Percentiles rank a stretch among this genome's conserved stretches.
These are phyloP conservation scores for Debaryomyces udenii DNA, from an alignment of 1,139 yeast species.

Conservation along the genomic window DNA sequence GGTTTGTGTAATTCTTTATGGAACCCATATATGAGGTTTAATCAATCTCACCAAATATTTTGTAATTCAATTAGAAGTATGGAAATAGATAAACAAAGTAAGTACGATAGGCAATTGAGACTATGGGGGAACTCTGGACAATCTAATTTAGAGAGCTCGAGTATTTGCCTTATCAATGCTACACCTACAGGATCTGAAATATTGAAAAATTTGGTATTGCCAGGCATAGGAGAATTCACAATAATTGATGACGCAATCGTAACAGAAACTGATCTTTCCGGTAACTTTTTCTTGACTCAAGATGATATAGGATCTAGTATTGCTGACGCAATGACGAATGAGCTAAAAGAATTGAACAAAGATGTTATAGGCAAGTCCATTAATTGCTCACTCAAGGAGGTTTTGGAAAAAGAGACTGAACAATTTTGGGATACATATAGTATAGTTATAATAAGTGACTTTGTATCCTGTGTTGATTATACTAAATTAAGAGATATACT, in stretches of 20 bases:
- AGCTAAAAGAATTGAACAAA: constrained; percentile 60
- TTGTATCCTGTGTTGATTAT: constrained; percentile 22
- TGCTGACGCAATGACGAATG: constrained; percentile 41
- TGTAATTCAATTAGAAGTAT: constrained; percentile 15
- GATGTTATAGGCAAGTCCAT: constrained; percentile 53
- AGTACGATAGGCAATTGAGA: constrained; percentile 86
- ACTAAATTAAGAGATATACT: constrained; percentile 36
- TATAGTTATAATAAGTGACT: constrained; percentile 54
- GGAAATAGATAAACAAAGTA: constrained; percentile 43
- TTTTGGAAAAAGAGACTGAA: constrained; percentile 20
- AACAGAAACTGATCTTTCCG: constrained; percentile 45
- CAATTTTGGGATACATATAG: constrained; percentile 55
- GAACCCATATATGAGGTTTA: too few species aligned
- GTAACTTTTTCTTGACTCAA: constrained; percentile 63
- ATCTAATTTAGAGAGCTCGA: constrained; percentile 55
- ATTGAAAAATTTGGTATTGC: constrained; percentile 75
- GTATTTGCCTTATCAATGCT: constrained; percentile 64
- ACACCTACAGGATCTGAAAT: constrained; percentile 67
- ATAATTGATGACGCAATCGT: constrained; percentile 55
- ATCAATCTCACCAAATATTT: too few species aligned
- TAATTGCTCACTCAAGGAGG: constrained; percentile 21
- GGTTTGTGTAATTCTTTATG: neutral
- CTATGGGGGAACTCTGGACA: constrained; percentile 89
- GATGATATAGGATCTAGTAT: constrained; percentile 48
- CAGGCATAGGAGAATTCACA: constrained; percentile 75